A percentile compares a stretch with the other conserved stretches of the same genome.
Evolutionary conservation across 2,329 filamentous ascomycete species (phyloP).

Genomic region (Elsinoe necatrix): DNA sequence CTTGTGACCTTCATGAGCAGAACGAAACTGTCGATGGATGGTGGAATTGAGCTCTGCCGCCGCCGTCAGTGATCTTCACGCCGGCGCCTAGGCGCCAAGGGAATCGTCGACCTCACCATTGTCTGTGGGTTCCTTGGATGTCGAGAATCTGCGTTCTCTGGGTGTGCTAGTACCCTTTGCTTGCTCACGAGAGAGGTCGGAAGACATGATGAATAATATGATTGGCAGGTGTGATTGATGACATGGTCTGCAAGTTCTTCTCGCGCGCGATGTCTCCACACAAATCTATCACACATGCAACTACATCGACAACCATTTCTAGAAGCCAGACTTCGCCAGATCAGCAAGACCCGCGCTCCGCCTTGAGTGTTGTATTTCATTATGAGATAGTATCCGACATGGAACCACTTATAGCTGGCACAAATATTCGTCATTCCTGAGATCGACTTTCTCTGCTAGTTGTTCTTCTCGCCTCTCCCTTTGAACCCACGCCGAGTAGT

Average conservation of each 20-base stretch:
- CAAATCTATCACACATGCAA: background rate
- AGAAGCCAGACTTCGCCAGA: no score
- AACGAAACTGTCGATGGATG: slow-evolving; percentile 81
- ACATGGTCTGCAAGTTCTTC: no score
- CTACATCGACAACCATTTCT: no score
- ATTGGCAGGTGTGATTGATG: background rate
- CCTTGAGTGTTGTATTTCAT: no score
- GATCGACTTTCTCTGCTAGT: background rate
- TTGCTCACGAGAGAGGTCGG: background rate
- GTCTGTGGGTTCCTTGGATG: slow-evolving; percentile 36
- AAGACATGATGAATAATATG: background rate
- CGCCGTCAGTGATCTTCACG: background rate
- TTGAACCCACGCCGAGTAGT: slow-evolving; percentile 45
- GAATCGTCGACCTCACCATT: slow-evolving; percentile 32
- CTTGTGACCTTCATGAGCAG: slow-evolving; percentile 82
- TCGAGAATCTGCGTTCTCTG: slow-evolving; percentile 32
- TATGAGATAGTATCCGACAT: background rate
- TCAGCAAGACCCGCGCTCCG: no score
- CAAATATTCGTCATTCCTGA: background rate
- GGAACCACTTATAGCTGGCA: background rate
- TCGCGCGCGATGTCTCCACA: background rate
- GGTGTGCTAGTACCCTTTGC: background rate
- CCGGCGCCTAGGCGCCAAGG: slow-evolving; percentile 14
- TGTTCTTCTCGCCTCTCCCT: background rate
- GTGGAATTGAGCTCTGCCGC: slow-evolving; percentile 68